phyloP scores from a whole-genome alignment of 2,329 filamentous ascomycete species.

The Pyrenophora teres region DNA sequence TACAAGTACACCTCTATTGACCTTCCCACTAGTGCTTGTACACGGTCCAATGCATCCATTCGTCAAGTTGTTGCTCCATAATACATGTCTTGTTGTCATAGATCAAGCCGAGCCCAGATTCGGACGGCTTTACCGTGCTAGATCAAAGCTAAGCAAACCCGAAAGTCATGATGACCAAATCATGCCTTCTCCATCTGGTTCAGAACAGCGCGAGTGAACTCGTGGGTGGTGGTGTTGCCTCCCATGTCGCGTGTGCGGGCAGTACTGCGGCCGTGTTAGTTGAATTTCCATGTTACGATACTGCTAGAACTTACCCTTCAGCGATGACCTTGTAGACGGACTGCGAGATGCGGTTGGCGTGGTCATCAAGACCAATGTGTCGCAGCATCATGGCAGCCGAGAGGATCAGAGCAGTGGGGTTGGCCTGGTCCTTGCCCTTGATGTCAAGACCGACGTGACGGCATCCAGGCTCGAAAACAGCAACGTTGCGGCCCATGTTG shows the following conservation, averaged over 20 bases:
- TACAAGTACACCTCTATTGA: constrained; percentile 50
- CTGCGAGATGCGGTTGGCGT: constrained; percentile 97
- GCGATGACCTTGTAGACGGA: constrained; percentile 81
- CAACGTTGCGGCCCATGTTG: constrained; percentile 99
- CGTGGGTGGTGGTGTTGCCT: constrained; percentile 83
- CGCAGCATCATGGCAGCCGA: constrained; percentile 96
- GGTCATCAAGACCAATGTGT: constrained; percentile 95
- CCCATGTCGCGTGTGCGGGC: constrained; percentile 95
- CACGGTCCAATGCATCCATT: constrained; percentile 34
- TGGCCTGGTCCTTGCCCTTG: constrained; percentile 99
- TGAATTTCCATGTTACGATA: not conserved
- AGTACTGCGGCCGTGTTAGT: constrained; percentile 63
- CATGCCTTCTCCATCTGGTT: constrained; percentile 81
- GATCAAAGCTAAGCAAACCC: constrained; percentile 21
- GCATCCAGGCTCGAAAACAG: constrained; percentile 98
- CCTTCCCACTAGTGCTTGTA: constrained; percentile 40
- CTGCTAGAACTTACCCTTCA: constrained; percentile 70
- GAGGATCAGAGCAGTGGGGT: constrained; percentile 93
- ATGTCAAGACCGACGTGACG: constrained; percentile 99
- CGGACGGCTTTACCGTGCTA: constrained; percentile 17
- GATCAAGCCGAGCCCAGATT: constrained; percentile 10
- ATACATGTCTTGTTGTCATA: constrained; percentile 3
- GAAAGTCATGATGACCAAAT: constrained; percentile 11
- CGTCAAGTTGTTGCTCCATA: constrained; percentile 19
- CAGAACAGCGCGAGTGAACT: constrained; percentile 93